phyloP scores from a whole-genome alignment of 2,329 filamentous ascomycete genomes.

The Alternaria dauci region DNA sequence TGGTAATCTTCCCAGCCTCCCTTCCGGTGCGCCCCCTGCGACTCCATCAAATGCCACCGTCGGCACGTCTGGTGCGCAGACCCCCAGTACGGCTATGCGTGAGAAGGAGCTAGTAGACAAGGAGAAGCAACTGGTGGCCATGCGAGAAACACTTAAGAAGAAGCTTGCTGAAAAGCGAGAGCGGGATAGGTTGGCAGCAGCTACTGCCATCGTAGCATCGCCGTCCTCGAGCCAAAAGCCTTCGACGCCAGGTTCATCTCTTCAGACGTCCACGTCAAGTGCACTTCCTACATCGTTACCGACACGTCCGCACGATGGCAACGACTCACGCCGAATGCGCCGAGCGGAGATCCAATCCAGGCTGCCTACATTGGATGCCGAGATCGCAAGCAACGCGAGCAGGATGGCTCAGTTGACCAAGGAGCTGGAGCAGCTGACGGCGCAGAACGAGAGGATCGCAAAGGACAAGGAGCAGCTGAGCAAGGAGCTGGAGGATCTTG shows the following conservation, averaged over 20 bases:
- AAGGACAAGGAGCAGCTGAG: slow-evolving; percentile 55
- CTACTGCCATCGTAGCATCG: slow-evolving; percentile 7
- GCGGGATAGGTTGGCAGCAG: slow-evolving; percentile 27
- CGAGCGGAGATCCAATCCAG: slow-evolving; percentile 60
- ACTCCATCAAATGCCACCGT: slow-evolving; percentile 35
- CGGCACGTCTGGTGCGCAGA: slow-evolving; percentile 48
- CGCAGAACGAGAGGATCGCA: slow-evolving; percentile 51
- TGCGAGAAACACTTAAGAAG: slow-evolving; percentile 38
- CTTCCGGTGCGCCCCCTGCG: slow-evolving; percentile 35
- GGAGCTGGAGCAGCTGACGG: slow-evolving; percentile 56
- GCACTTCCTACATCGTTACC: not conserved
- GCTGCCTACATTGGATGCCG: slow-evolving; percentile 57
- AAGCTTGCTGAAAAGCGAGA: slow-evolving; percentile 38
- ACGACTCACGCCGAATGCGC: slow-evolving; percentile 41
- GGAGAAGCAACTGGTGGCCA: slow-evolving; percentile 60
- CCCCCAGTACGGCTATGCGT: slow-evolving; percentile 48
- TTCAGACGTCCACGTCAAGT: slow-evolving; percentile 5
- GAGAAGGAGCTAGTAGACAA: slow-evolving; percentile 57
- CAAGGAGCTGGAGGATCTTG: slow-evolving; percentile 59
- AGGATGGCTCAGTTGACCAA: slow-evolving; percentile 53
- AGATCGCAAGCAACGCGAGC: slow-evolving; percentile 52
- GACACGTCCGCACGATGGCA: not conserved
- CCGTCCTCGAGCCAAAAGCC: slow-evolving; percentile 6
- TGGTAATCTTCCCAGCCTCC: slow-evolving; percentile 33
- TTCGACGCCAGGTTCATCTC: slow-evolving; percentile 4